These are phyloP conservation scores for Tinospora cordifolia DNA, from an alignment of 164 flowering plant genomes.

Conservation along the genomic window DNA sequence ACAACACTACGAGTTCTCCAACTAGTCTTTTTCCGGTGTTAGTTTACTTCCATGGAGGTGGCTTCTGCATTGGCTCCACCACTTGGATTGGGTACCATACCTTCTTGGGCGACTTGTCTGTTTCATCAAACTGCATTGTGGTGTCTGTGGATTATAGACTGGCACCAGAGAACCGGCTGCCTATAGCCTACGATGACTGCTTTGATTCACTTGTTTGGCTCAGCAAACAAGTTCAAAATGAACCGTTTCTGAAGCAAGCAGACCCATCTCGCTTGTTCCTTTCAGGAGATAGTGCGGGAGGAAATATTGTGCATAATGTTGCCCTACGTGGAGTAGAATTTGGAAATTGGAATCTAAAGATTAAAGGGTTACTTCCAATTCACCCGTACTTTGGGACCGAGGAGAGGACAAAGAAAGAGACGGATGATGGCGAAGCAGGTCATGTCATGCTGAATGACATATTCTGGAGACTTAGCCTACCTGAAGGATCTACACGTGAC, in stretches of 20 bases:
- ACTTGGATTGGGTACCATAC: slow-evolving; percentile 73
- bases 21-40: slow-evolving; percentile 30
- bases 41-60: slow-evolving; percentile 84
- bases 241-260: slow-evolving; percentile 47
- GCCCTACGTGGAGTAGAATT: slow-evolving; percentile 25
- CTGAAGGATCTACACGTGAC: slow-evolving; percentile 48
- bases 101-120: slow-evolving; percentile 51
- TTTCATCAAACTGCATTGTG: slow-evolving; percentile 34
- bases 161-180: slow-evolving; percentile 72
- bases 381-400: slow-evolving; percentile 74
- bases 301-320: slow-evolving; percentile 57
- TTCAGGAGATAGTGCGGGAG: slow-evolving; percentile 87
- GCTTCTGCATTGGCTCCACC: slow-evolving; percentile 91
- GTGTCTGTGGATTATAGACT: slow-evolving; percentile 76
- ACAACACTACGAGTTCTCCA: background rate
- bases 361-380: slow-evolving; percentile 39
- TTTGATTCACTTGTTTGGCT: slow-evolving; percentile 54
- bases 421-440: slow-evolving; percentile 20
- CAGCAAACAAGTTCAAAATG: slow-evolving; percentile 14
- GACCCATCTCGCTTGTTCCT: slow-evolving; percentile 64
- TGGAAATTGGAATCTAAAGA: slow-evolving; percentile 3
- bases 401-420: slow-evolving; percentile 42
- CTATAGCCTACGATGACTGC: slow-evolving; percentile 63
- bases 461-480: slow-evolving; percentile 71
- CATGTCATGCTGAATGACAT: slow-evolving; percentile 46